Evolutionary conservation across 2,329 filamentous ascomycete species (phyloP).

Genomic region (Pseudogymnoascus sp.): DNA sequence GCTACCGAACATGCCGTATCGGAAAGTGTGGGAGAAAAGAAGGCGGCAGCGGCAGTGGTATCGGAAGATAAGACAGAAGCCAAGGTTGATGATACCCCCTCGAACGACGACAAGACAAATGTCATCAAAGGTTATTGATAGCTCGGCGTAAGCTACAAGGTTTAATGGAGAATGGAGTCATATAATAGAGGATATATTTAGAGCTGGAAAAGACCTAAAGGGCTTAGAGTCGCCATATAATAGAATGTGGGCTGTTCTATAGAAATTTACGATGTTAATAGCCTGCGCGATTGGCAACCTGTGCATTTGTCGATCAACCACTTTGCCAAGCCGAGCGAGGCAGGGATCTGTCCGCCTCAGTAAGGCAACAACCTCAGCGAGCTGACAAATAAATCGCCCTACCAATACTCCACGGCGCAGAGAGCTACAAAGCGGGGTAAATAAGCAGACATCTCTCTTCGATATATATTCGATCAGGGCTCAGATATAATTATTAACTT

Average conservation of each 20-base stretch:
- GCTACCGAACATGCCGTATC: not conserved
- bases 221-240: not conserved
- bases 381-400: not conserved
- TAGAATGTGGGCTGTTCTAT: not conserved
- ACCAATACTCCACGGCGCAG: not conserved
- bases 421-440: conserved; percentile 4
- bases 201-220: not conserved
- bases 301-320: not conserved
- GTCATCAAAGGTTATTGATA: not conserved
- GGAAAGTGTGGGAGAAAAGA: not conserved
- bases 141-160: not conserved
- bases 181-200: not conserved
- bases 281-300: not conserved
- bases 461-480: not conserved
- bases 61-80: not conserved
- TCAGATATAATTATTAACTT: not conserved
- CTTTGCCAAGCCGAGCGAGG: not conserved
- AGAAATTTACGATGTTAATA: not conserved
- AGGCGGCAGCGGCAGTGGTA: not conserved
- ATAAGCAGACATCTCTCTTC: not conserved
- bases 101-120: not conserved
- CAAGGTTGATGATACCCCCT: not conserved
- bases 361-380: not conserved
- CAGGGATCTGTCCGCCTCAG: not conserved
- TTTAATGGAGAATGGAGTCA: not conserved